These are phyloP conservation scores for Sarocladium kiliense DNA, from an alignment of 2,329 filamentous ascomycete species.

Conservation along the genomic window DNA sequence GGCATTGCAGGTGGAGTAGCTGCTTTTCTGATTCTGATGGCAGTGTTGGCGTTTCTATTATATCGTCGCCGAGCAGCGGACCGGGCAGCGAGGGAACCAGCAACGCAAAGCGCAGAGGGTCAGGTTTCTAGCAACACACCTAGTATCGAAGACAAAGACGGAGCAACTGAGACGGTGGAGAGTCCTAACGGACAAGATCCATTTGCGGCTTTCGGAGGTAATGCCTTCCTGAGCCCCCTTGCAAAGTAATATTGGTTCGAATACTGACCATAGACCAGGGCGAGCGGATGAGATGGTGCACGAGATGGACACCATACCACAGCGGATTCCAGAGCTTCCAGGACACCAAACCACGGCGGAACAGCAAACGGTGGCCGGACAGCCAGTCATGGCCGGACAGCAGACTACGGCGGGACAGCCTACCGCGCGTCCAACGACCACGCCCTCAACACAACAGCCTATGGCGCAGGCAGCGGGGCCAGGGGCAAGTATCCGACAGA, in stretches of 20 bases:
- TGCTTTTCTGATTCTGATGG: not conserved
- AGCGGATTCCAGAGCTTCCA: not conserved
- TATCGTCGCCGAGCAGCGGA: not conserved
- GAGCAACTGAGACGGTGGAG: not conserved
- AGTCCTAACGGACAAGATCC: constrained; percentile 22
- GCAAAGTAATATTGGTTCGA: not conserved
- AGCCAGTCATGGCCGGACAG: not conserved
- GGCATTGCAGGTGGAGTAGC: not conserved
- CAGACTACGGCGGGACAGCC: not conserved
- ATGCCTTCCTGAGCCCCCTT: not conserved
- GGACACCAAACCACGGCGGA: not conserved
- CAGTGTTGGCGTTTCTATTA: not conserved
- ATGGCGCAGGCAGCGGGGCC: constrained; percentile 3
- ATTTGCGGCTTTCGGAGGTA: constrained; percentile 42
- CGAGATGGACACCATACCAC: not conserved
- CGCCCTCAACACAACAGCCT: not conserved
- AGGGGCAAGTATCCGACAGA: constrained; percentile 12
- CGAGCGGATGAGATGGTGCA: not conserved
- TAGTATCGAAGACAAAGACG: not conserved
- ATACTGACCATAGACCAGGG: not conserved
- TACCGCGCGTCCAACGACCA: not conserved
- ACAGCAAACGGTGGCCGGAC: not conserved
- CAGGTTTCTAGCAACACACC: not conserved
- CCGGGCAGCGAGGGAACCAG: no score
- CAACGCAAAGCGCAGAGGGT: not conserved